Conservation (phyloP, 2,329 filamentous ascomycete genomes). For the Aspergillus nomiae region DNA sequence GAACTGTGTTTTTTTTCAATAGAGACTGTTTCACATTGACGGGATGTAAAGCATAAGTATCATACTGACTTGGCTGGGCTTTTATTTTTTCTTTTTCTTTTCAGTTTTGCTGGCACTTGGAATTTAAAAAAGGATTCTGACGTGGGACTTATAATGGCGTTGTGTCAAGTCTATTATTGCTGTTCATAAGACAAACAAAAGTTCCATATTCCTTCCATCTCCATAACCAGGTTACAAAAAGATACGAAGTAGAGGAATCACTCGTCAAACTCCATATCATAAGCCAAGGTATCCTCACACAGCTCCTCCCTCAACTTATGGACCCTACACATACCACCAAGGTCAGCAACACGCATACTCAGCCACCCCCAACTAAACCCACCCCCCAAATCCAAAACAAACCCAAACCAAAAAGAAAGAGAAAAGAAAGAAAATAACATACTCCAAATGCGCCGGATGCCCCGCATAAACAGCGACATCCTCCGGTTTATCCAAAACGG, state of each 20-base stretch:
- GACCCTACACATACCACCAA: slow-evolving; percentile 29
- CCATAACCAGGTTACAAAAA: background rate
- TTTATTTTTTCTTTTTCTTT: slow-evolving; percentile 17
- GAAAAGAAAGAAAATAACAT: slow-evolving; percentile 22
- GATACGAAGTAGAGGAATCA: background rate
- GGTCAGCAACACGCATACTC: too few species aligned
- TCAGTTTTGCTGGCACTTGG: slow-evolving; percentile 2
- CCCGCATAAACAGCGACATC: slow-evolving; percentile 46
- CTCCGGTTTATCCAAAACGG: slow-evolving; percentile 46
- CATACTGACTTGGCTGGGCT: background rate
- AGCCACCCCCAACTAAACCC: too few species aligned
- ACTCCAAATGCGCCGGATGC: slow-evolving; percentile 51
- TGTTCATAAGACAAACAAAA: slow-evolving; percentile 3
- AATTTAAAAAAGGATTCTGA: slow-evolving; percentile 6
- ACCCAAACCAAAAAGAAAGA: background rate
- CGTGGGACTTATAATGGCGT: background rate
- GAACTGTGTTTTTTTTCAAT: slow-evolving; percentile 18
- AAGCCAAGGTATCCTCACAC: slow-evolving; percentile 46
- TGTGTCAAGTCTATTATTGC: background rate
- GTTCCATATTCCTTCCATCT: slow-evolving; percentile 7
- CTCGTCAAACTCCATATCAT: slow-evolving; percentile 41
- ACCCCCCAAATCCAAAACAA: background rate
- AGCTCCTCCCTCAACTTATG: slow-evolving; percentile 43
- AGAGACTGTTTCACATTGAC: slow-evolving; percentile 1
- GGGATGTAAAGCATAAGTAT: slow-evolving; percentile 4